These are phyloP conservation scores for Calonectria multiphialidica DNA, from an alignment of 2,329 filamentous ascomycete species.

Conservation along the genomic window DNA sequence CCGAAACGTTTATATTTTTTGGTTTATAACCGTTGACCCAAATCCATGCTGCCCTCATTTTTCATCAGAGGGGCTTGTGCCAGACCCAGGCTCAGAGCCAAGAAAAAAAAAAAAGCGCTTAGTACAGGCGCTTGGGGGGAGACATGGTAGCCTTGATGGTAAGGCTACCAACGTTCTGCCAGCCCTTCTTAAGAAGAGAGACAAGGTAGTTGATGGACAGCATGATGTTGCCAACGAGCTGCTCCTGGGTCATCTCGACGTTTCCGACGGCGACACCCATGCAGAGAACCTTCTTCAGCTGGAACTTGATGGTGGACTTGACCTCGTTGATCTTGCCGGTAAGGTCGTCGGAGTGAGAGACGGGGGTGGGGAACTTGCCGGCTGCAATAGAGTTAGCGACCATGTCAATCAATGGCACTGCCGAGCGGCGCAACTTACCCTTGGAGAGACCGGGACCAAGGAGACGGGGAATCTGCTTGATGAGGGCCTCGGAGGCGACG, in stretches of 20 bases:
- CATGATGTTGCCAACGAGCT: constrained; percentile 99
- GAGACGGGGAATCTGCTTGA: constrained; percentile 99
- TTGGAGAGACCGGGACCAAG: constrained; percentile 98
- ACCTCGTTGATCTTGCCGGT: constrained; percentile 97
- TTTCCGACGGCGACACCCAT: constrained; percentile 99
- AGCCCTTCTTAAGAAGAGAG: constrained; percentile 99
- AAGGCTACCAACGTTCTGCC: constrained; percentile 99
- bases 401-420: neutral
- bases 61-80: constrained; percentile 30
- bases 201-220: constrained; percentile 99
- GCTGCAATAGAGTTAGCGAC: constrained; percentile 64
- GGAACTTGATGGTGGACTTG: constrained; percentile 99
- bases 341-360: constrained; percentile 97
- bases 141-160: constrained; percentile 99
- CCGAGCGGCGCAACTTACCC: constrained; percentile 65
- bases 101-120: constrained; percentile 56
- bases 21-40: constrained; percentile 29
- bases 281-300: constrained; percentile 99
- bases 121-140: constrained; percentile 98
- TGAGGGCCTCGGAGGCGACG: constrained; percentile 94
- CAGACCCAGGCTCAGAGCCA: constrained; percentile 38
- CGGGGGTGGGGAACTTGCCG: constrained; percentile 99
- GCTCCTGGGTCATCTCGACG: constrained; percentile 96
- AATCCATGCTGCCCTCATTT: constrained; percentile 35
- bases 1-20: constrained; percentile 33